These are phyloP conservation scores for Colletotrichum lentis DNA, from an alignment of 2,329 filamentous ascomycete genomes.

Conservation along the genomic window DNA sequence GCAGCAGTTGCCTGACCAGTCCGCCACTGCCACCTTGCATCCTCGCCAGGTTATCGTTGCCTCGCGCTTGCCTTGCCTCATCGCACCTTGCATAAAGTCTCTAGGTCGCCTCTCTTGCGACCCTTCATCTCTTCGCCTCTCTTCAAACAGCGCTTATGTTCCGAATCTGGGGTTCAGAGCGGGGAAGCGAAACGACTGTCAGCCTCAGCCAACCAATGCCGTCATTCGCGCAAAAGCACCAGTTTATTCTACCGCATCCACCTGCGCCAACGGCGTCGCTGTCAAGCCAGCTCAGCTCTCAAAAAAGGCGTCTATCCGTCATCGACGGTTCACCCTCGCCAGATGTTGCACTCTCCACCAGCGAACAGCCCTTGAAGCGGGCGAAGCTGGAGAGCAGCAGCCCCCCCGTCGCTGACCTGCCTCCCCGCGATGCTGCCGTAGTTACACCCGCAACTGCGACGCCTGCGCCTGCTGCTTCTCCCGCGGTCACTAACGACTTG, in stretches of 20 bases:
- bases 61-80: constrained; percentile 35
- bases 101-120: constrained; percentile 4
- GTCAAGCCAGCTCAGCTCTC: constrained; percentile 44
- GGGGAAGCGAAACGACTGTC: constrained; percentile 63
- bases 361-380: constrained; percentile 50
- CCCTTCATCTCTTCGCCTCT: constrained; percentile 42
- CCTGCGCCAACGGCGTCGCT: constrained; percentile 40
- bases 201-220: constrained; percentile 54
- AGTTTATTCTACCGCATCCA: constrained; percentile 44
- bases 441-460: constrained; percentile 31
- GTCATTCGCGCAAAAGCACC: constrained; percentile 47
- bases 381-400: constrained; percentile 44
- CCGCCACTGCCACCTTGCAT: constrained; percentile 30
- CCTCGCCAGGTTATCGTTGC: constrained; percentile 17
- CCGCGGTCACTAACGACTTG: constrained; percentile 46
- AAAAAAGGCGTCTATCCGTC: constrained; percentile 53
- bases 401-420: constrained; percentile 23
- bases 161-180: constrained; percentile 67
- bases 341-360: constrained; percentile 42
- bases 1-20: constrained; percentile 25
- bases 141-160: constrained; percentile 63
- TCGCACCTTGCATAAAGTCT: constrained; percentile 26
- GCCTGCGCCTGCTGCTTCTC: constrained; percentile 29
- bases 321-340: constrained; percentile 43
- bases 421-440: constrained; percentile 27